phyloP scores from a whole-genome alignment of 495 filamentous ascomycete genomes.

The Thermothielavioides terrestris region DNA sequence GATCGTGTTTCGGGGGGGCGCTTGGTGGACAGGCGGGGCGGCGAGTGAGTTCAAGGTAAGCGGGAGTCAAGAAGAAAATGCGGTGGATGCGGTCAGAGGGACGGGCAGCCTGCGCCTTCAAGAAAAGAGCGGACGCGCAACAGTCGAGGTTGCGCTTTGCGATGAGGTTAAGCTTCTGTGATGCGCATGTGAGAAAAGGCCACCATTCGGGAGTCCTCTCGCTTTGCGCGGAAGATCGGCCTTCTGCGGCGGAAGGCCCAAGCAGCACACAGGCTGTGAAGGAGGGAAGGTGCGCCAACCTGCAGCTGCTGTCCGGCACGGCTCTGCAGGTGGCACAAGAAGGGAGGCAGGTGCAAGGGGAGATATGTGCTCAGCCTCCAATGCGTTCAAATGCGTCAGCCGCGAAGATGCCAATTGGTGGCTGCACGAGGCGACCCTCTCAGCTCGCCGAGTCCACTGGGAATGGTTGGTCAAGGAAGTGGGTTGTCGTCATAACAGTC shows the following conservation, averaged over 20 bases:
- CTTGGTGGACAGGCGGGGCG: not conserved
- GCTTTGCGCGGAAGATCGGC: not conserved
- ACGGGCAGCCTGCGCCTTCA: slow-evolving; percentile 5
- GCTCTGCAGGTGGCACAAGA: slow-evolving; percentile 10
- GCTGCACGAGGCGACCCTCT: not conserved
- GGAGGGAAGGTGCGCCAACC: not conserved
- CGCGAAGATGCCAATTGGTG: slow-evolving; percentile 4
- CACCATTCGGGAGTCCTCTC: too few species aligned
- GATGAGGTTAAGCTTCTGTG: slow-evolving; percentile 12
- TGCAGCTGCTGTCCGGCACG: not conserved
- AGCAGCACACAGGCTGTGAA: slow-evolving; percentile 2
- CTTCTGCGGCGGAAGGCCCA: slow-evolving; percentile 6
- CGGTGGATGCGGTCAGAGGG: not conserved
- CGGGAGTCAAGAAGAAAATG: too few species aligned
- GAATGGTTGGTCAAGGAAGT: not conserved
- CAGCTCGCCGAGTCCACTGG: not conserved
- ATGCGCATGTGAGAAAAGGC: too few species aligned
- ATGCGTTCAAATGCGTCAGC: slow-evolving; percentile 7
- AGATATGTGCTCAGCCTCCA: slow-evolving; percentile 19
- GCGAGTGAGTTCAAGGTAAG: too few species aligned
- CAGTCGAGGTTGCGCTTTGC: not conserved
- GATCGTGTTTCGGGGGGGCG: too few species aligned
- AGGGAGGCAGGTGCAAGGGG: not conserved
- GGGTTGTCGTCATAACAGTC: not conserved
- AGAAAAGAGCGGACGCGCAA: slow-evolving; percentile 5